Evolutionary conservation across 495 filamentous ascomycete genomes (phyloP).

Genomic region (Lepidopterella palustris): DNA sequence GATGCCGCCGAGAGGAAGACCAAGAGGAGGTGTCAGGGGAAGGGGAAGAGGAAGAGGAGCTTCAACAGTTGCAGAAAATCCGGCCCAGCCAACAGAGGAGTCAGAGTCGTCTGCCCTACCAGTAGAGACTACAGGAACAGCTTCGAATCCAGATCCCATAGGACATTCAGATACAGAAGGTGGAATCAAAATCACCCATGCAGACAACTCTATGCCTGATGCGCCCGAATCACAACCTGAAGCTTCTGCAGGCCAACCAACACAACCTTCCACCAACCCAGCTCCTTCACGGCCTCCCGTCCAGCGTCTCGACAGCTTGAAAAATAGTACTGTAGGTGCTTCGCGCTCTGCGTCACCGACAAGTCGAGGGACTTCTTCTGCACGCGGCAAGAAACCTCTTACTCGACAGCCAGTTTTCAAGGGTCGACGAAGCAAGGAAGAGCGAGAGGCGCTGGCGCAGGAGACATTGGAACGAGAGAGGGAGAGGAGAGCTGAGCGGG

Average conservation of each 20-base stretch:
- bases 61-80: neutral
- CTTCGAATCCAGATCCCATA: neutral
- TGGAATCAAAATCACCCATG: neutral
- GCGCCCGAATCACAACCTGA: neutral
- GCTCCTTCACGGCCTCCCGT: neutral
- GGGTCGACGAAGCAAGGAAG: conserved; percentile 28
- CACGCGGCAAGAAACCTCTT: conserved; percentile 9
- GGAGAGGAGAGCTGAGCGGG: conserved; percentile 13
- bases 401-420: conserved; percentile 15
- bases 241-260: neutral
- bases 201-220: neutral
- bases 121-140: neutral
- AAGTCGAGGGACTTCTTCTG: conserved; percentile 9
- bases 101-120: neutral
- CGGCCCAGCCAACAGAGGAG: neutral
- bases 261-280: neutral
- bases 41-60: neutral
- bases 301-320: conserved; percentile 17
- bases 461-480: conserved; percentile 20
- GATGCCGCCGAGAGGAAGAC: neutral
- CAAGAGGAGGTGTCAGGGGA: no score
- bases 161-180: neutral
- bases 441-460: conserved; percentile 25
- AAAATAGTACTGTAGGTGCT: neutral
- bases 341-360: conserved; percentile 9